A percentile compares a stretch with the other conserved stretches of the same genome.
Conservation (phyloP, 2,329 filamentous ascomycete genomes). For the Aspergillus phoenicis region DNA sequence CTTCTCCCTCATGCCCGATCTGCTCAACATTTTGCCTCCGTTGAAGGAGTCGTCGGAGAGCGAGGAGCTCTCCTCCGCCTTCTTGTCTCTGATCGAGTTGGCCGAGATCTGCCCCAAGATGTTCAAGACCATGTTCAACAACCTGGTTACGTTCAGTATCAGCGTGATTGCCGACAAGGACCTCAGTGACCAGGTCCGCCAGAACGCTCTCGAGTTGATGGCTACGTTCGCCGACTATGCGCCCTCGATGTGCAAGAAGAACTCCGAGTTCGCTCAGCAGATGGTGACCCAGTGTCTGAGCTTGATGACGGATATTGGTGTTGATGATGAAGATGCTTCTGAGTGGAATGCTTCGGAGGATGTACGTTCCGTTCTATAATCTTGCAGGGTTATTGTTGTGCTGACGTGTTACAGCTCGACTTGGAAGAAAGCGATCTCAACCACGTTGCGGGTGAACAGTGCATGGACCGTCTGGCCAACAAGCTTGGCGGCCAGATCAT, state of each 20-base stretch:
- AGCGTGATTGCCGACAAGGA: slow-evolving; percentile 96
- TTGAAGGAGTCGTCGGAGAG: slow-evolving; percentile 90
- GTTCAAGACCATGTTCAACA: slow-evolving; percentile 94
- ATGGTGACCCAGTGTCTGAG: slow-evolving; percentile 99
- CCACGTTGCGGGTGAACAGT: slow-evolving; percentile 96
- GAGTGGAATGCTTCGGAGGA: slow-evolving; percentile 95
- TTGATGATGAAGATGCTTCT: slow-evolving; percentile 89
- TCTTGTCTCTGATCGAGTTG: slow-evolving; percentile 88
- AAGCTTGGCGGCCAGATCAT: slow-evolving; percentile 95
- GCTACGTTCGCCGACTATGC: slow-evolving; percentile 96
- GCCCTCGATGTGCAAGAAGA: slow-evolving; percentile 92
- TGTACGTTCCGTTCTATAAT: slow-evolving; percentile 54
- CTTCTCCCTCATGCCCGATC: slow-evolving; percentile 80
- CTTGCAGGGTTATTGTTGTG: slow-evolving; percentile 20
- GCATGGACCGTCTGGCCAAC: slow-evolving; percentile 96
- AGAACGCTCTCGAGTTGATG: slow-evolving; percentile 96
- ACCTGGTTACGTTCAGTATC: slow-evolving; percentile 88
- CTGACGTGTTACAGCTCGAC: slow-evolving; percentile 65
- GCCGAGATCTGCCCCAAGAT: slow-evolving; percentile 95
- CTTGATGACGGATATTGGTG: slow-evolving; percentile 94
- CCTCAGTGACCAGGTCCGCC: slow-evolving; percentile 81
- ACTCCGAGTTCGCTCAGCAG: slow-evolving; percentile 84
- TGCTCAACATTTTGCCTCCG: slow-evolving; percentile 91
- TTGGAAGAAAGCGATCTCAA: slow-evolving; percentile 95
- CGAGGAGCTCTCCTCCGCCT: slow-evolving; percentile 85